Evolutionary conservation across 805 yeast species (phyloP), one percentile per base, ranked within the genome.

Genomic region (Myxozyma udenii): DNA sequence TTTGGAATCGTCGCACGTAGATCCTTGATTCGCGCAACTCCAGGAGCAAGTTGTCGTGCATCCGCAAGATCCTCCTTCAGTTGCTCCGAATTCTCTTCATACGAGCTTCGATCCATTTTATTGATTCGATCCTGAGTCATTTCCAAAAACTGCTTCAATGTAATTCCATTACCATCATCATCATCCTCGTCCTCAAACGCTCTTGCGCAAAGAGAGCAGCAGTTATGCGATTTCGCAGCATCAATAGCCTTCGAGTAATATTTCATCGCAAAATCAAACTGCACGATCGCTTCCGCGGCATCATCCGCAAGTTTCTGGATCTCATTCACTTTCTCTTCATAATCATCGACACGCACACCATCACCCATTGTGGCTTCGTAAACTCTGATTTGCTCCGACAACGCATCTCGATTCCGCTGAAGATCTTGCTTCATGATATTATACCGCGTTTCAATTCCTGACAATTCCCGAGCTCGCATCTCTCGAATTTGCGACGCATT

Each of bases 181-280:
- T 30, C 47, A 5, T 44, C 22, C 26, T 63, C 62, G 7, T 70
- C 71, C 14, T 77, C 77, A 67, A 89, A 85, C 11, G 76, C 72
- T 45, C 95, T 74, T 18, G 78, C 78, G 66, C 98, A 91, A 40
- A 90, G 70, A 39, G 83, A 70, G 67, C 97, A 91, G 43, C 78
- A 73, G 9, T 81, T 75, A 6, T 77, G 74, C 3, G 65, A 62
- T 24, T 78, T 69, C 0, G 95, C 93, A 37, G 77, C 66, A 26
- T 79, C 77, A 9, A 85, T 68, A 0, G 96, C 96, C 40, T 78
- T 79, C 21, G 74, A 68, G 62, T 86, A 88, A 68, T 84, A 89
- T 38, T 79, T 79, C 23, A 79, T 71, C 0, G 90, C 83, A 1
- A 88, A 85, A 63, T 87, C 87, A 28, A 50, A 35, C 18, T 39